phyloP scores from a whole-genome alignment of 345 rosid species.

The Brassica rapa region DNA sequence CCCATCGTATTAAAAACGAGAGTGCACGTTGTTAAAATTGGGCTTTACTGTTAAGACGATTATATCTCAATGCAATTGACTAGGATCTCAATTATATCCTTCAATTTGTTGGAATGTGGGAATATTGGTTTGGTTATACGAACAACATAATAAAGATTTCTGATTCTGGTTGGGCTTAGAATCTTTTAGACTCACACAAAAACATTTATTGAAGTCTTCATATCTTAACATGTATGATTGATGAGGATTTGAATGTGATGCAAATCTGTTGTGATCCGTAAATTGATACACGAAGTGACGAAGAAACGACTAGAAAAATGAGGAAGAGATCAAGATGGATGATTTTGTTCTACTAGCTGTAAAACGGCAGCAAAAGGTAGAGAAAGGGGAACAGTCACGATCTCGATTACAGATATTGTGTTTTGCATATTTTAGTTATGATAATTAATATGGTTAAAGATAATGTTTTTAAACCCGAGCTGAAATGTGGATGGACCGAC shows the following conservation, averaged over 20 bases:
- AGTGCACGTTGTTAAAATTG: not conserved
- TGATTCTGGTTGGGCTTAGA: conserved; percentile 25
- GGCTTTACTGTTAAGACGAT: not conserved
- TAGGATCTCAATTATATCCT: not conserved
- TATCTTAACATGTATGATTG: conserved; percentile 9
- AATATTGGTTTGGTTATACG: not conserved
- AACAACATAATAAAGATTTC: not conserved
- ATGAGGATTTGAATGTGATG: conserved; percentile 9
- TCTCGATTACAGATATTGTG: conserved; percentile 20
- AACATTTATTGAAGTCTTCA: not conserved
- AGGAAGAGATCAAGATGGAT: conserved; percentile 24
- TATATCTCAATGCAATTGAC: not conserved
- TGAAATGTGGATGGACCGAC: conserved; percentile 27
- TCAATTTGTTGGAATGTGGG: not conserved
- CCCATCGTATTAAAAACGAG: not conserved
- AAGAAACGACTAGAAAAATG: conserved; percentile 21
- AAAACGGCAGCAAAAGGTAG: conserved; percentile 30
- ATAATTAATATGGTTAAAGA: conserved; percentile 14
- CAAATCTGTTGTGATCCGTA: conserved; percentile 32
- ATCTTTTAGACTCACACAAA: not conserved
- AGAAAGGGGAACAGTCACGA: conserved; percentile 29
- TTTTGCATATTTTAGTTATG: conserved; percentile 1
- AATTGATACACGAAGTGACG: conserved; percentile 19
- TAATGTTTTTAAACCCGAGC: conserved; percentile 5
- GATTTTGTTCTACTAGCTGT: conserved; percentile 39